phyloP scores from a whole-genome alignment of 495 filamentous ascomycete species.

The Aspergillus bertholletiae region DNA sequence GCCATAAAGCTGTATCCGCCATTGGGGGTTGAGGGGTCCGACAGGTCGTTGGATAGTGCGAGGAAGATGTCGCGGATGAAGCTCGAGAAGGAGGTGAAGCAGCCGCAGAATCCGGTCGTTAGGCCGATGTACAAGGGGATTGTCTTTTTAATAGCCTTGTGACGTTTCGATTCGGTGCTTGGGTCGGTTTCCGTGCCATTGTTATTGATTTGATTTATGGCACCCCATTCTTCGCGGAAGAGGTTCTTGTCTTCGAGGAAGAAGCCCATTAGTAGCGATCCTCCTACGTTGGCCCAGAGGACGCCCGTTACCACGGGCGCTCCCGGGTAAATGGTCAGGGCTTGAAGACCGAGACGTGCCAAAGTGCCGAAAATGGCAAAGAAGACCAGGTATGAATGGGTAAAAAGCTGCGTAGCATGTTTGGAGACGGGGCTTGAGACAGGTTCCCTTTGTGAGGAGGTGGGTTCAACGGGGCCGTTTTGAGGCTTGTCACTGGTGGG shows the following conservation, averaged over 20 bases:
- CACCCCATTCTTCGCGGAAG: conserved; percentile 66
- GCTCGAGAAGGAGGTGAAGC: conserved; percentile 86
- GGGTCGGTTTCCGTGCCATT: conserved; percentile 9
- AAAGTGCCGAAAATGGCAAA: conserved; percentile 89
- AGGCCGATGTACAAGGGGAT: conserved; percentile 90
- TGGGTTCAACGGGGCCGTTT: conserved; percentile 6
- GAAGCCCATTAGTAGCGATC: conserved; percentile 82
- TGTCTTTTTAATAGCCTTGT: conserved; percentile 67
- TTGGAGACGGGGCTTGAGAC: conserved; percentile 38
- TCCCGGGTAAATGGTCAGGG: conserved; percentile 76
- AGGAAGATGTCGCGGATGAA: conserved; percentile 85
- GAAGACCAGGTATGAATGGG: conserved; percentile 74
- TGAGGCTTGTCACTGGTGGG: conserved; percentile 13
- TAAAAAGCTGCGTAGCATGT: conserved; percentile 69
- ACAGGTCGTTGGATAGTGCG: conserved; percentile 73
- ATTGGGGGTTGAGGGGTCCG: conserved; percentile 43
- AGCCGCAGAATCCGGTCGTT: conserved; percentile 91
- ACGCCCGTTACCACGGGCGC: conserved; percentile 70
- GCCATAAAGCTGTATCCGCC: conserved; percentile 83
- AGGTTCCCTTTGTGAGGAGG: conserved; percentile 5
- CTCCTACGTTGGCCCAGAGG: conserved; percentile 90
- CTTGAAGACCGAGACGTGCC: conserved; percentile 75
- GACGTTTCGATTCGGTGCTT: conserved; percentile 38
- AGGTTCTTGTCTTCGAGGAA: conserved; percentile 74
- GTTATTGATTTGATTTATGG: conserved; percentile 15